Evolutionary conservation across 2,329 filamentous ascomycete genomes (phyloP), one percentile per base, ranked within the genome.

Genomic region (Metarhizium guizhouense): DNA sequence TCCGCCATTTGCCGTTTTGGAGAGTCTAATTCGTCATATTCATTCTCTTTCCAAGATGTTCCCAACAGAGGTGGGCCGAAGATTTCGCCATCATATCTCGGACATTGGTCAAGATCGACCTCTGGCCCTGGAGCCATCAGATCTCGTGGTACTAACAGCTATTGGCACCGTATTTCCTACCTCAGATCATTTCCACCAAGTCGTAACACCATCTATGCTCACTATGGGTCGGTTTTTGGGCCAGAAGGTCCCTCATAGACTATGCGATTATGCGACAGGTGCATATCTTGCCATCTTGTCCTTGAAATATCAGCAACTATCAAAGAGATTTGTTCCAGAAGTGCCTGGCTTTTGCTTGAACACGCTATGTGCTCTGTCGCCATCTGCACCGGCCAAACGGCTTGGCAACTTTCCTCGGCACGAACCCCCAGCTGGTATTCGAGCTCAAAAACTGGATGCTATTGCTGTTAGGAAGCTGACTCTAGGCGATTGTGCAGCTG

Each of bases 171-270:
- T 95, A 54, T 99, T 95, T 65, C 92, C 94, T 4, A 96, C 94
- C 0, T 96, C 92, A 0, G 94, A 99, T 71, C 92, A 97, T 72
- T 99, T 97, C 71, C 94, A 99, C 65, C 87, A 94, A 63, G 90
- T 97, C 40, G 87, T 90, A 45, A 99, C 94, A 2, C 94, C 94
- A 2, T 88, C 93, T 0, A 87, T 90, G 71, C 82, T 96, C 5
- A 81, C 86, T n/a, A 89, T 97, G 70, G 82, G 82, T 13, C 84
- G 90, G 54, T 96, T 88, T 71, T 79, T 99, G 30, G 90, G 87
- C 1, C 84, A 96, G 63, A 90, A 85, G 55, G 78, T 86, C 0
- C 84, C 90, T 0, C 76, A 82, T 47, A 76, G 74, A 7, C 70
- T 90, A 4, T 73, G 78, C 7, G 88, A 94, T 61, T 81, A 89